phyloP scores from a whole-genome alignment of 202 grass and related monocot genomes.

The Bolboschoenoplectus hybrid region DNA sequence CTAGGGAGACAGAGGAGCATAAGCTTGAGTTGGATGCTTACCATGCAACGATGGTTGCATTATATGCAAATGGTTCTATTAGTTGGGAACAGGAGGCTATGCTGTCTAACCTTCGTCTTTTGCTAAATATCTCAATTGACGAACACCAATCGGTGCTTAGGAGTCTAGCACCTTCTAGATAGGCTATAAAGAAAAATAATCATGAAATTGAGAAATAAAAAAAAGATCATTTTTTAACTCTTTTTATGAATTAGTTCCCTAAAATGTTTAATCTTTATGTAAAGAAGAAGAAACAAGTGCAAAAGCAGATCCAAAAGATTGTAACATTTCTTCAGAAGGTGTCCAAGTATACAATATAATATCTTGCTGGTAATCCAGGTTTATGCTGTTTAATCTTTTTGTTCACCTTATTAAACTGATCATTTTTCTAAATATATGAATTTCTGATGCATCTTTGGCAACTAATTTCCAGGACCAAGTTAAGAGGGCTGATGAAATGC shows the following conservation, averaged over 20 bases:
- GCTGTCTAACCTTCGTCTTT: conserved; percentile 87
- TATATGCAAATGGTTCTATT: conserved; percentile 75
- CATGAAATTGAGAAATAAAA: background rate
- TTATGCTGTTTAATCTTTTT: background rate
- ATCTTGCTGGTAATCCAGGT: background rate
- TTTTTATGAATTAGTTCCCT: background rate
- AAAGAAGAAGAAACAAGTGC: background rate
- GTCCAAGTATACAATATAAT: background rate
- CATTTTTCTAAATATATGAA: background rate
- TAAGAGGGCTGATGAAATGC: conserved; percentile 33
- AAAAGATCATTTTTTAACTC: background rate
- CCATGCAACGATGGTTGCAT: conserved; percentile 65
- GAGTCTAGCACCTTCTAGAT: conserved; percentile 57
- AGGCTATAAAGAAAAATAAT: conserved; percentile 27
- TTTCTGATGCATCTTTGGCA: conserved; percentile 13
- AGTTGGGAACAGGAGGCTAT: conserved; percentile 94
- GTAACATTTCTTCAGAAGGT: conserved; percentile 14
- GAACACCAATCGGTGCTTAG: conserved; percentile 75
- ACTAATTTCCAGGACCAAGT: conserved; percentile 32
- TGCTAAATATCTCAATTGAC: conserved; percentile 84
- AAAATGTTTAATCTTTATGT: conserved; percentile 30
- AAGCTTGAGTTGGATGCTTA: conserved; percentile 79
- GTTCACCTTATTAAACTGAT: background rate
- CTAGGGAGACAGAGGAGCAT: conserved; percentile 47
- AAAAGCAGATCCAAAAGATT: conserved; percentile 14